These are phyloP conservation scores for Microbotryomycetes sp. DNA, from an alignment of 1,284 basidiomycete genomes.

Conservation along the genomic window DNA sequence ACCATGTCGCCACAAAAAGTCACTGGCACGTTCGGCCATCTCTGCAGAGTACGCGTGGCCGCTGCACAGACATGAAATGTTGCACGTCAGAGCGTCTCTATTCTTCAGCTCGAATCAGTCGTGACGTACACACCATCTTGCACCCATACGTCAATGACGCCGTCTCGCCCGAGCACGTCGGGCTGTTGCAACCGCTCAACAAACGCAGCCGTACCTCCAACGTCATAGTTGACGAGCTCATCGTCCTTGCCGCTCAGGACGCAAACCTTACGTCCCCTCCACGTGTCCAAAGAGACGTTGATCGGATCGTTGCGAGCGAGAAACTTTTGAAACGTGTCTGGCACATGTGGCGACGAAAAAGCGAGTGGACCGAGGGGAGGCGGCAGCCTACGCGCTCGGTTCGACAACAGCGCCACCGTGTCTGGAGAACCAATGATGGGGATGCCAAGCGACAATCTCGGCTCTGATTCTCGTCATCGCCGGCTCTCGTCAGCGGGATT, in stretches of 20 bases:
- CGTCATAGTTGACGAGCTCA: slow-evolving; percentile 34
- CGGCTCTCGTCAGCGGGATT: background rate
- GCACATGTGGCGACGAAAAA: slow-evolving; percentile 52
- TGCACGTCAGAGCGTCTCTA: background rate
- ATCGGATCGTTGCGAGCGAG: slow-evolving; percentile 48
- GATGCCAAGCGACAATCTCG: slow-evolving; percentile 61
- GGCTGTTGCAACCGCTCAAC: slow-evolving; percentile 33
- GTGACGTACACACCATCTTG: slow-evolving; percentile 32
- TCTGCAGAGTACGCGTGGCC: slow-evolving; percentile 43
- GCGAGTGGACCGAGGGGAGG: slow-evolving; percentile 42
- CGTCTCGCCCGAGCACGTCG: slow-evolving; percentile 15
- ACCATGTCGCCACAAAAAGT: slow-evolving; percentile 42
- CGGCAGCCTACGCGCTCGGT: slow-evolving; percentile 49
- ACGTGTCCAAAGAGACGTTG: slow-evolving; percentile 37
- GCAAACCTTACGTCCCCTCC: slow-evolving; percentile 60
- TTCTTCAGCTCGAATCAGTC: background rate
- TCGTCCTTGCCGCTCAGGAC: slow-evolving; percentile 52
- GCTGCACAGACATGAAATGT: background rate
- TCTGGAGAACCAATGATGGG: slow-evolving; percentile 71
- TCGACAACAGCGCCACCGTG: slow-evolving; percentile 54
- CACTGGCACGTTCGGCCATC: slow-evolving; percentile 40
- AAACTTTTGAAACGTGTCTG: slow-evolving; percentile 49
- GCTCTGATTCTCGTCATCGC: slow-evolving; percentile 47
- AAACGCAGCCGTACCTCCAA: slow-evolving; percentile 38
- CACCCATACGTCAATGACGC: slow-evolving; percentile 38